Evolutionary conservation across 805 yeast species (phyloP).

Genomic region (Metschnikowia kunwiensis): DNA sequence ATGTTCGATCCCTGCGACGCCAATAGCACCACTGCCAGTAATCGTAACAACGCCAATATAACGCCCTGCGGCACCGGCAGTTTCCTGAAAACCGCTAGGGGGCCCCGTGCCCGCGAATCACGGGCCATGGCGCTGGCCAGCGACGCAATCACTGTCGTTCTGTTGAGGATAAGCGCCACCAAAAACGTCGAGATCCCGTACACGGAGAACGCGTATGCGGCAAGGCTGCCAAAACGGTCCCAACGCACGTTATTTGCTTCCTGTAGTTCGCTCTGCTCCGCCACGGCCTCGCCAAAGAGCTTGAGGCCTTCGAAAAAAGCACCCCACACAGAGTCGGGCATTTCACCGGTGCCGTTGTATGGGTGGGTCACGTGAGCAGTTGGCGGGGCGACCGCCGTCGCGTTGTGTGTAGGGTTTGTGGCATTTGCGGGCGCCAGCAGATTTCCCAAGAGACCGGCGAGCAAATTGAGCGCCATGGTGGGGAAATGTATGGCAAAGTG

Average conservation of each 20-base stretch:
- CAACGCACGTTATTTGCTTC: slow-evolving; percentile 11
- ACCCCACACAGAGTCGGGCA: no score
- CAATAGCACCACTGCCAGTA: slow-evolving; percentile 27
- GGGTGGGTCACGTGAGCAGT: no score
- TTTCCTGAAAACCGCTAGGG: slow-evolving; percentile 21
- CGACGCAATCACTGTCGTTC: slow-evolving; percentile 38
- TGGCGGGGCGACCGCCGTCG: no score
- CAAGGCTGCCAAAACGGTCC: slow-evolving; percentile 20
- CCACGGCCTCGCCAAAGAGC: slow-evolving; percentile 15
- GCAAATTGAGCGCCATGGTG: background rate
- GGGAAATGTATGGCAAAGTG: background rate
- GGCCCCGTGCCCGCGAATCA: slow-evolving; percentile 5
- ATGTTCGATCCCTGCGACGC: slow-evolving; percentile 25
- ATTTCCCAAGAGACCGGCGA: no score
- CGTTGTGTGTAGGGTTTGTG: no score
- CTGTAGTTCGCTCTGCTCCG: slow-evolving; percentile 12
- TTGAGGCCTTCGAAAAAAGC: background rate
- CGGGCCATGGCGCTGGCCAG: slow-evolving; percentile 27
- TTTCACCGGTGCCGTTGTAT: no score
- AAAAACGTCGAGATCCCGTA: slow-evolving; percentile 38
- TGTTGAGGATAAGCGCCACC: slow-evolving; percentile 37
- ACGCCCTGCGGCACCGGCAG: slow-evolving; percentile 12
- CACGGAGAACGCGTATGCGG: slow-evolving; percentile 34
- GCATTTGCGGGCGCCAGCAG: no score
- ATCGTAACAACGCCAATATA: slow-evolving; percentile 24